Base-by-base conservation (phyloP, 768 basidiomycete species). In the Podaxis mareebaensis region DNA sequence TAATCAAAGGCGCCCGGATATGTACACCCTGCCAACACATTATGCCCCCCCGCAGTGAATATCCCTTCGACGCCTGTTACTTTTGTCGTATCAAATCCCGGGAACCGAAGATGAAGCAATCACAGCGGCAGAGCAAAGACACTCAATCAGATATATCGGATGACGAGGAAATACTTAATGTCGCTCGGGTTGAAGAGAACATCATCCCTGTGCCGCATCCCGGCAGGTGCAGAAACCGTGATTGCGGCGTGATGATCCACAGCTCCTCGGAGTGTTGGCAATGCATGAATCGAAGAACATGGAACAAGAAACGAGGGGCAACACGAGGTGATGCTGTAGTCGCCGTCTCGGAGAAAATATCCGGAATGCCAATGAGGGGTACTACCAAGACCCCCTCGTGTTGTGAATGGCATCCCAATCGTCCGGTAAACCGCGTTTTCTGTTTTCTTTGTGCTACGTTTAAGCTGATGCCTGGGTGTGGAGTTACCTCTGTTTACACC, bases 401-500 rank as follows among this genome's bases (percentile, higher is more conserved):
- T 65, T 57, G 39, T 12, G 15, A 57, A 51, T 30, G 46, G 53
- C 24, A 53, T 55, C 26, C 54, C 58, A 52, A 44, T 42, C 28
- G 49, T 39, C 48, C 53, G 46, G 62, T 49, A 54, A 64, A 60
- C 33, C 26, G 6, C 28, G 48, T 51, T 38, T 20, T 49, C 28
- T 40, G 51, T 26, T 38, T 22, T 53, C 10, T 53, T 33, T 6
- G 10, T 20, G 40, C 36, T 15, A 26, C 10, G 20, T 17, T 12
- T 4, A 56, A 36, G n/a, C 48, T 60, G 20, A 60, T 12, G 38
- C 15, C 12, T 3, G 17, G 28, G n/a, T 44, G 10, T 52, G 58
- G 33, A 75, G 73, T 62, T 68, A 28, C 61, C 61, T 57, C 69
- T 68, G 20, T 64, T 70, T 4, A 64, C 74, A 17, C 72, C 73